Conservation (phyloP, 306 rosid species). For the Clitoria ternatea region DNA sequence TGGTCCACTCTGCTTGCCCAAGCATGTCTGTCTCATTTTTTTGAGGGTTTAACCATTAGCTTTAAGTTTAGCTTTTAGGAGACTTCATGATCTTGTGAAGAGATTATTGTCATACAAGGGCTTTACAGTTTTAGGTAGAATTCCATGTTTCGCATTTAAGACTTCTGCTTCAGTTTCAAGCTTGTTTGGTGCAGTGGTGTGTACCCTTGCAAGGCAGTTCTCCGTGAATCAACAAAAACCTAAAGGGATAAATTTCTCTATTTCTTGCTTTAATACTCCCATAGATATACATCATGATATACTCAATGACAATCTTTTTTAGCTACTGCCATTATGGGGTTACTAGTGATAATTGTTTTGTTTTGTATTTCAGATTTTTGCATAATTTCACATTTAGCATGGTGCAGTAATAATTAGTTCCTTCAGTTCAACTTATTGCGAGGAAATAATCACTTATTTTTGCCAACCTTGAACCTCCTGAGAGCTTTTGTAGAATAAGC, state of each 20-base stretch:
- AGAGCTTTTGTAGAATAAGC: not conserved
- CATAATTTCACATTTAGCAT: not conserved
- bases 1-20: not conserved
- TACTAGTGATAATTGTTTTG: conserved; percentile 1
- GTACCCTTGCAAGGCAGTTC: not conserved
- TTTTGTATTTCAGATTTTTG: not conserved
- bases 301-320: not conserved
- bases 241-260: not conserved
- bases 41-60: not conserved
- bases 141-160: not conserved
- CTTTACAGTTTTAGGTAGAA: not conserved
- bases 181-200: conserved; percentile 9
- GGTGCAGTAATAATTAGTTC: not conserved
- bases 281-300: not conserved
- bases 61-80: not conserved
- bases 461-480: not conserved
- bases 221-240: not conserved
- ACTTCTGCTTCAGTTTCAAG: conserved; percentile 10
- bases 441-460: not conserved
- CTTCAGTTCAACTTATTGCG: not conserved
- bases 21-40: not conserved
- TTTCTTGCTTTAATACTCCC: not conserved
- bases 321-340: not conserved
- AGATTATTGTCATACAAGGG: not conserved
- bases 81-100: not conserved